phyloP scores from a whole-genome alignment of 345 rosid genomes.

The Hypericum androsaemum region DNA sequence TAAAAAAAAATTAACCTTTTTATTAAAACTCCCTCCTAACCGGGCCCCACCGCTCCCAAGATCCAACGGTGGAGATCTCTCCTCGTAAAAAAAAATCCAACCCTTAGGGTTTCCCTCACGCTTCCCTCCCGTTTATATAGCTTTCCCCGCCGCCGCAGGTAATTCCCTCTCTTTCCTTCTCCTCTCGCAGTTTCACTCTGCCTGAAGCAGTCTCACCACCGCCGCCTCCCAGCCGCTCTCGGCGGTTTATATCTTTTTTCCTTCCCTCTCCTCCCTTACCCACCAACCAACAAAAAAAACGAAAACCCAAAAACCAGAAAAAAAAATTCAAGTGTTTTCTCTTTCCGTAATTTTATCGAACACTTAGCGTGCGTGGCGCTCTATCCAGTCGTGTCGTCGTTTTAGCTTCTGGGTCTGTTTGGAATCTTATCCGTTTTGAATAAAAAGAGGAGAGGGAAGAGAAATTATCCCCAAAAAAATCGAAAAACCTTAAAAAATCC shows the following conservation, averaged over 20 bases:
- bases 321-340: neutral
- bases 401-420: slow-evolving; percentile 15
- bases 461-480: slow-evolving; percentile 9
- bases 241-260: slow-evolving; percentile 7
- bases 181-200: slow-evolving; percentile 17
- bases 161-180: slow-evolving; percentile 6
- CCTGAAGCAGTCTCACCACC: slow-evolving; percentile 35
- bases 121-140: too few relatives aligned
- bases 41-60: too few relatives aligned
- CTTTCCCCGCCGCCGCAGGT: too few relatives aligned
- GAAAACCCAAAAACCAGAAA: slow-evolving; percentile 8
- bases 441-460: slow-evolving; percentile 81
- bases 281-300: slow-evolving; percentile 10
- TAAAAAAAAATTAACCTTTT: too few relatives aligned
- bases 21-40: too few relatives aligned
- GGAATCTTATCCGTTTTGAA: slow-evolving; percentile 7
- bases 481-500: neutral
- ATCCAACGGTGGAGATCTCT: slow-evolving; percentile 28
- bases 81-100: neutral
- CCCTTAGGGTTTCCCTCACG: slow-evolving; percentile 20
- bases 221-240: slow-evolving; percentile 8
- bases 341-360: slow-evolving; percentile 10
- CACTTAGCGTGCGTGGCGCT: slow-evolving; percentile 9
- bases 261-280: slow-evolving; percentile 41
- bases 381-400: slow-evolving; percentile 3